Evolutionary conservation across 106 monocot species (phyloP), one percentile per base, ranked within the genome.

Genomic region (Posidonia australis): DNA sequence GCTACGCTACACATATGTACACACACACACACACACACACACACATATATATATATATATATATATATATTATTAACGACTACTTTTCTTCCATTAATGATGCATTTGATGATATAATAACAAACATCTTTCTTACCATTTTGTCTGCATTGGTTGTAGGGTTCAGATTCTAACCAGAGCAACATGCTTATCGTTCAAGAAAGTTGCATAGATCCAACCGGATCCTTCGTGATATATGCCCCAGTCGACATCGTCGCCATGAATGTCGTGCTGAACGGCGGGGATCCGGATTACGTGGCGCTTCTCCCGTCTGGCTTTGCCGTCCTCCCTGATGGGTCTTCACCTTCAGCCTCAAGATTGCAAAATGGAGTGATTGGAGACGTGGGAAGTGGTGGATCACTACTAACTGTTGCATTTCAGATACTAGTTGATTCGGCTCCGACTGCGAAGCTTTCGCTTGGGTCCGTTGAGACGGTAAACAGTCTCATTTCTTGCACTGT

Each of bases 111-210:
- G n/a, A n/a, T n/a, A n/a, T n/a, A n/a, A n/a, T n/a, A n/a, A n/a
- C n/a, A n/a, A n/a, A n/a, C n/a, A n/a, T n/a, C n/a, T n/a, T n/a
- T n/a, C n/a, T n/a, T n/a, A n/a, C n/a, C n/a, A n/a, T n/a, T n/a
- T n/a, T n/a, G n/a, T n/a, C n/a, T n/a, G n/a, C n/a, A n/a, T n/a
- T n/a, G n/a, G 7, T 30, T 59, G 20, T 17, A 64, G 90, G 81
- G 82, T 72, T 30, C 82, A 9, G 82, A 93, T 58, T 81, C 82
- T 2, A 85, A 77, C 70, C 84, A 87, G 45, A 83, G 88, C 77
- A 93, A 93, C 78, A 93, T 93, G 92, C 76, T 92, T 67, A 88
- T 93, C 48, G 85, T 93, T 0, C 92, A 93, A 72, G 92, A 93
- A 67, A 88, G 82, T 81, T 85, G 80, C 83, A 85, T 85, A 0